Percentiles rank a stretch among this genome's conserved stretches.
Conservation (phyloP, 2,329 filamentous ascomycete species). For the Colletotrichum sp. region DNA sequence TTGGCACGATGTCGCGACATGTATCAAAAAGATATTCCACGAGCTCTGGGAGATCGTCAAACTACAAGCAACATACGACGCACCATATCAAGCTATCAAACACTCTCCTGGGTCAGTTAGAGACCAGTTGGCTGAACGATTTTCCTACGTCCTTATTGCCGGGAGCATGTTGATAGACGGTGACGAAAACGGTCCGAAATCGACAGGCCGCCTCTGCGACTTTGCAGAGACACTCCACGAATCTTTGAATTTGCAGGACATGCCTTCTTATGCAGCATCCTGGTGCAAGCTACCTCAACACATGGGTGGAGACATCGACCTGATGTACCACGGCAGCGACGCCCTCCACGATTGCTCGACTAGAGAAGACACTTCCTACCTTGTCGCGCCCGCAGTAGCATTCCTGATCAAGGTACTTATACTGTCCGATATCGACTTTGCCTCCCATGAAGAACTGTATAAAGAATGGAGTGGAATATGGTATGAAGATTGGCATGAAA, state of each 20-base stretch:
- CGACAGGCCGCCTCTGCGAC: not conserved
- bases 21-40: not conserved
- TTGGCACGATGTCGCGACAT: not conserved
- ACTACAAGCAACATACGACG: rapidly evolving
- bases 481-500: too few relatives aligned
- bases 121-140: rapidly evolving
- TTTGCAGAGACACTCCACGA: not conserved
- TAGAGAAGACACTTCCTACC: too few relatives aligned
- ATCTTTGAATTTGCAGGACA: not conserved
- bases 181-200: not conserved
- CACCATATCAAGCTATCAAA: not conserved
- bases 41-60: not conserved
- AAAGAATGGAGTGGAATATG: not conserved
- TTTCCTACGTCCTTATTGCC: not conserved
- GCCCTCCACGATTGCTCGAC: too few relatives aligned
- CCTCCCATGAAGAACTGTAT: not conserved
- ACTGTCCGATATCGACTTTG: not conserved
- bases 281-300: not conserved
- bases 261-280: not conserved
- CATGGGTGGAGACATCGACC: not conserved
- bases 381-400: not conserved
- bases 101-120: not conserved
- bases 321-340: not conserved
- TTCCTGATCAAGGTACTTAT: not conserved
- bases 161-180: not conserved